phyloP scores from a whole-genome alignment of 2,329 filamentous ascomycete species.

The Pseudogymnoascus sp. region DNA sequence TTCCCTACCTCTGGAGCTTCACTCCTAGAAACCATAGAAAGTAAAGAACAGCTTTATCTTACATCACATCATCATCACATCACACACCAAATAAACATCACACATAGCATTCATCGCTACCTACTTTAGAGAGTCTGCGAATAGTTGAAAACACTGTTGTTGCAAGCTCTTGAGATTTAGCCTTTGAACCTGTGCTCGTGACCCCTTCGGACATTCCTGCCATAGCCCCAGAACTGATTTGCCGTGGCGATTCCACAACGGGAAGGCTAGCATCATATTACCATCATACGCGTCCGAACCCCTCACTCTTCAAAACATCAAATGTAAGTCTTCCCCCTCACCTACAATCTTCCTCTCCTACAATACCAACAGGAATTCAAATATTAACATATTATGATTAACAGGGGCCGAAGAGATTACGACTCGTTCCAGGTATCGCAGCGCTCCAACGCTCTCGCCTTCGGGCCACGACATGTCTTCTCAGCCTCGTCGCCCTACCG shows the following conservation, averaged over 20 bases:
- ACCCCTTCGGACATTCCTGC: background rate
- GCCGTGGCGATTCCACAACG: constrained; percentile 1
- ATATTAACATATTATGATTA: background rate
- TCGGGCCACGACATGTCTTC: constrained; percentile 15
- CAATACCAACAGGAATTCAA: background rate
- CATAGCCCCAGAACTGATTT: background rate
- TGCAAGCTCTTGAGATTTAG: background rate
- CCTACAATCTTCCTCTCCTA: background rate
- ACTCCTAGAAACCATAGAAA: background rate
- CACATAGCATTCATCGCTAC: background rate
- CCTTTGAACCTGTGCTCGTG: constrained; percentile 6
- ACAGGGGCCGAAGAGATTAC: constrained; percentile 13
- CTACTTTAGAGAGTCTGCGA: background rate
- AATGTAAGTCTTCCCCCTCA: background rate
- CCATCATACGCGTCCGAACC: background rate
- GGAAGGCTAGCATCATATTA: background rate
- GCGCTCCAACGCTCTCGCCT: constrained; percentile 17
- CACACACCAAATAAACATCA: background rate
- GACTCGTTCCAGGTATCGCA: constrained; percentile 15
- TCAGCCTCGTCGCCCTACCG: constrained; percentile 10
- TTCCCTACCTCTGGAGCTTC: background rate
- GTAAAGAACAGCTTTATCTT: background rate
- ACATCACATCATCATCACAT: background rate
- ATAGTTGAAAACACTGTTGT: background rate
- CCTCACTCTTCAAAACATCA: background rate